Evolutionary conservation across 257 asterid species (phyloP), one percentile per base, ranked within the genome.

Genomic region (Scutellaria baicalensis): DNA sequence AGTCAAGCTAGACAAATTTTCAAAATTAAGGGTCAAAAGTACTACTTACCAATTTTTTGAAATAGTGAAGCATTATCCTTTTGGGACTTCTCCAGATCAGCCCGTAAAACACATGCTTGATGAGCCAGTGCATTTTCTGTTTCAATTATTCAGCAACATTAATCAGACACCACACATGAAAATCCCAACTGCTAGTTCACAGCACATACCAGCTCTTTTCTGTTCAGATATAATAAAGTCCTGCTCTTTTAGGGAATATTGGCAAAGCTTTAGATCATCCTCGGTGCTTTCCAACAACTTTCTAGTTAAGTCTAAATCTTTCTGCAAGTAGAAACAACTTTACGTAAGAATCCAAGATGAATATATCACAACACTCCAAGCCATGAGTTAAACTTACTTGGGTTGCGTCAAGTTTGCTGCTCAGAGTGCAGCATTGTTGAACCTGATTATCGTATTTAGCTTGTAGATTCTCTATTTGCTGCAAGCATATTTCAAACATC

Each of bases 71-170:
- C 79, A 39, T 89, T 89, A 49, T 91, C 93, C 75, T 75, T 74
- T 56, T 78, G 86, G 57, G 95, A 78, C 82, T 84, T 89, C 66
- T 89, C 97, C 90, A 91, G 78, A 58, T 91, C 95, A 77, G 93
- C 86, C 9, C 90, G 84, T 75, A 91, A 82, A 13, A 76, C 86
- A 81, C 90, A 84, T 64, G 97, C 95, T 80, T 85, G 96, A 73
- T 89, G 93, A 71, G 90, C 85, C 76, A 91, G 73, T 1, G 89
- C 93, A 84, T 85, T 91, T 81, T 91, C 97, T 91, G 76, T 71
- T 59, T 43, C 67, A 39, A 64, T 27, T 50, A 58, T 59, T 64
- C 36, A 27, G 38, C 64, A 71, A 42, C 48, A 20, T 45, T 12
- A 39, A 38, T 64, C 66, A 77, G 77, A 57, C 33, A 71, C 42